A percentile compares a stretch with the other conserved stretches of the same genome.
phyloP scores from a whole-genome alignment of 257 asterid genomes.

The Gentiana straminea region DNA sequence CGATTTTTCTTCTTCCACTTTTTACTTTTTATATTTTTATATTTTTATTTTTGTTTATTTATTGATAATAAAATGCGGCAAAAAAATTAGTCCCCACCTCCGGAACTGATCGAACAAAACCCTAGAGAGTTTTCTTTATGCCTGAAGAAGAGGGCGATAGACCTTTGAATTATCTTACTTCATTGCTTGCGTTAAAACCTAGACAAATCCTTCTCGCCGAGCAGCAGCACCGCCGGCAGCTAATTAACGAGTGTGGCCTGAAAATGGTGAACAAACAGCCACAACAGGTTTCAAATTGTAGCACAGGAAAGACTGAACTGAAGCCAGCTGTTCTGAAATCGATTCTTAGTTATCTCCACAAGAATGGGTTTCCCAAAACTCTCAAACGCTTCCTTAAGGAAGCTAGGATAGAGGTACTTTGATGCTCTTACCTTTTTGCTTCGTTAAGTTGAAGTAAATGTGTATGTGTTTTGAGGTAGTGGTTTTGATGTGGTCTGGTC shows the following conservation, averaged over 20 bases:
- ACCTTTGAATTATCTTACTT: background rate
- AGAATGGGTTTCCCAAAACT: conserved; percentile 22
- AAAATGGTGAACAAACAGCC: conserved; percentile 14
- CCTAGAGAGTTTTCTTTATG: no score
- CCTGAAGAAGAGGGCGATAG: background rate
- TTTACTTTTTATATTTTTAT: no score
- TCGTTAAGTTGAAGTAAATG: no score
- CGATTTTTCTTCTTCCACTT: no score
- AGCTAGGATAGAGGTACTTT: conserved; percentile 21
- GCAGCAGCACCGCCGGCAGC: conserved; percentile 4
- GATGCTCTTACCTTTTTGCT: background rate
- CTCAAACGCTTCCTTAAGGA: conserved; percentile 23
- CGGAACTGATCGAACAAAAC: no score
- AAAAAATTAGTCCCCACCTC: no score
- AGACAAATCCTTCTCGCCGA: conserved; percentile 24
- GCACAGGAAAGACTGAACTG: background rate
- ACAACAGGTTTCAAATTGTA: background rate
- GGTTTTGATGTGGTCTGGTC: background rate
- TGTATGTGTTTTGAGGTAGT: background rate
- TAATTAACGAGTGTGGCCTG: background rate
- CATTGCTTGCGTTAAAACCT: conserved; percentile 22
- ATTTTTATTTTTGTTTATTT: no score
- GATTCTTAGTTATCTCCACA: conserved; percentile 15
- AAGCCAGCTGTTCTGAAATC: conserved; percentile 17
- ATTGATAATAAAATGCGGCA: no score